Evolutionary conservation across 306 rosid species (phyloP).

Genomic region (Hylodesmum podocarpum): DNA sequence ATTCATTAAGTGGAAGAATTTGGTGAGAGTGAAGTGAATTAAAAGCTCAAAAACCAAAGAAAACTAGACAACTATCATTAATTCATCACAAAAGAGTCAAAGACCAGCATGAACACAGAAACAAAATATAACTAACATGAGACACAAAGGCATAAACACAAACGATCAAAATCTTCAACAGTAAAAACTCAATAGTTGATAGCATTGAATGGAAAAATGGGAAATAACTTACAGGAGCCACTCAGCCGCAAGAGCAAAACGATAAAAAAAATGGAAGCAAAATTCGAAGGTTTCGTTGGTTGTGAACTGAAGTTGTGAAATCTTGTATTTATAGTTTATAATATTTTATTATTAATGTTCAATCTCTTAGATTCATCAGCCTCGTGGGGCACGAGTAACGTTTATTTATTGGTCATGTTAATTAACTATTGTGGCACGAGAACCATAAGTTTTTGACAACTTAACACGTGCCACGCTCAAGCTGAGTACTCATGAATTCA

Average conservation of each 20-base stretch:
- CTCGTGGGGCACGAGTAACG: conserved; percentile 29
- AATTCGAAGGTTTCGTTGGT: background rate
- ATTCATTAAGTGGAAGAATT: no score
- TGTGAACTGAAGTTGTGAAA: background rate
- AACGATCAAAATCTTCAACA: background rate
- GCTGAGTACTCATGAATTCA: no score
- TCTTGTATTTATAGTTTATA: background rate
- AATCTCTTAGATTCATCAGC: background rate
- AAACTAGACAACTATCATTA: background rate
- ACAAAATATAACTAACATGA: background rate
- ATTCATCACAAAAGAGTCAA: background rate
- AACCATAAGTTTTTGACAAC: background rate
- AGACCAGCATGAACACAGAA: background rate
- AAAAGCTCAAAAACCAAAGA: background rate
- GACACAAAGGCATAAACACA: background rate
- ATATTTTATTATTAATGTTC: background rate
- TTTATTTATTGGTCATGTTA: conserved; percentile 6
- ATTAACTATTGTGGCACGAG: background rate
- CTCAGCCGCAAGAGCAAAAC: background rate
- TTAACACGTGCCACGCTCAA: background rate
- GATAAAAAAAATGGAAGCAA: background rate
- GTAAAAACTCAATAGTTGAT: background rate
- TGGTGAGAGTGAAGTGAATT: no score
- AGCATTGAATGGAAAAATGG: background rate
- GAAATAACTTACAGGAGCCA: conserved; percentile 16